phyloP scores from a whole-genome alignment of 305 asterid species.

The Andrographis paniculata region DNA sequence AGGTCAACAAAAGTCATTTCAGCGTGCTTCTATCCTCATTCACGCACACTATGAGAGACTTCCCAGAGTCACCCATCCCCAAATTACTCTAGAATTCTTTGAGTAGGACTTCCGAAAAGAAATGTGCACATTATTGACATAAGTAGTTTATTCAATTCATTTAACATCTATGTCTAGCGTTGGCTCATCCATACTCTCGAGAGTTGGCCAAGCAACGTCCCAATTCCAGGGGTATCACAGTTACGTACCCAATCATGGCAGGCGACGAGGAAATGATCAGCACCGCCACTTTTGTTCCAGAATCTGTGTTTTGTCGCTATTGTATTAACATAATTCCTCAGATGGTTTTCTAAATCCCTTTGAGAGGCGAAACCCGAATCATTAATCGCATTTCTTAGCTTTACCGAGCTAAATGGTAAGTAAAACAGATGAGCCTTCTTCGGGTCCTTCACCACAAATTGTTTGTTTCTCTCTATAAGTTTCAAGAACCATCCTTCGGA shows the following conservation, averaged over 20 bases:
- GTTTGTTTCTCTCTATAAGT: slow-evolving; percentile 39
- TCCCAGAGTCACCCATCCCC: no score
- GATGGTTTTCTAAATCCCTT: slow-evolving; percentile 32
- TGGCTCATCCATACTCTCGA: no score
- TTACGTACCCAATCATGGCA: slow-evolving; percentile 57
- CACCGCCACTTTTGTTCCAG: slow-evolving; percentile 43
- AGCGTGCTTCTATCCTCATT: no score
- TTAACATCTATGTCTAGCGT: no score
- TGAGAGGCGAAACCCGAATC: slow-evolving; percentile 20
- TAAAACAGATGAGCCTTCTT: slow-evolving; percentile 50
- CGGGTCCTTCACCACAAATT: slow-evolving; percentile 39
- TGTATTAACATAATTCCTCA: slow-evolving; percentile 31
- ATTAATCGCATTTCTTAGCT: slow-evolving; percentile 28
- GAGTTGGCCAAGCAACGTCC: not conserved
- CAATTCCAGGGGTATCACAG: slow-evolving; percentile 10
- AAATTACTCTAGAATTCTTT: no score
- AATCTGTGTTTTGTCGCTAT: slow-evolving; percentile 31
- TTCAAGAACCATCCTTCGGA: slow-evolving; percentile 74
- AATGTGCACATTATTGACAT: no score
- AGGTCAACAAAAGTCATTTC: no score
- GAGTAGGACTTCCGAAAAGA: no score
- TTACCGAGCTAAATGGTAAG: slow-evolving; percentile 41
- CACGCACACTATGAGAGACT: no score
- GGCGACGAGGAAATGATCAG: slow-evolving; percentile 43
- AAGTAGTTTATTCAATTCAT: no score